Evolutionary conservation across 2,329 filamentous ascomycete species (phyloP), one percentile per base, ranked within the genome.

Genomic region (Hypoxylon sp.): DNA sequence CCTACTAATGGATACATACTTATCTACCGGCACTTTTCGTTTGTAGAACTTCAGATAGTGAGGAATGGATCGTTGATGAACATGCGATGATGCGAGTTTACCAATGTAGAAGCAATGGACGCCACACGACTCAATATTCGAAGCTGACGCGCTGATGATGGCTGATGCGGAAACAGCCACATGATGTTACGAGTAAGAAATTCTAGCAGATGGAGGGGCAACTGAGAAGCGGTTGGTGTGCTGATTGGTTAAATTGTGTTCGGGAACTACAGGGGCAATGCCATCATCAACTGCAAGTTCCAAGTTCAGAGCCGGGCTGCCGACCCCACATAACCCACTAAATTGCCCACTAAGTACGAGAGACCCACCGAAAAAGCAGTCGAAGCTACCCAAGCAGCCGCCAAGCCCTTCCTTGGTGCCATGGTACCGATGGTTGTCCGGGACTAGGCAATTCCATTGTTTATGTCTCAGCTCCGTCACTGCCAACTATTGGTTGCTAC

Each of bases 401-500:
- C 46, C 55, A 19, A 65, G 61, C 51, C 52, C 55, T 32, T 52
- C 25, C 34, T 58, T 23, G 34, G 36, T 41, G 49, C 49, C 53
- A 43, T 56, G 63, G 52, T 28, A 43, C 6, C 38, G 17, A 45
- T 13, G 30, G 34, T 46, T 51, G 46, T 52, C 53, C 36, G 51
- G 60, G 58, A 46, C 45, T 38, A 50, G 53, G 30, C 48, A 73
- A 73, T 70, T 67, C 59, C 66, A 74, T 75, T 76, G 74, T 76
- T 76, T 76, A 76, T 72, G 65, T 72, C 69, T 69, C 53, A 71
- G 64, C 63, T 66, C 56, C 60, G 14, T 49, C 56, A 57, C 51
- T 59, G 60, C 70, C 69, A 62, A 72, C 69, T 63, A 72, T 72
- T 70, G 70, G 74, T 75, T 76, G 74, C 73, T 69, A 72, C 69